Evolutionary conservation across 441 rosid genomes (phyloP), one percentile per base, ranked within the genome.

Genomic region (Adansonia madagascariensis): DNA sequence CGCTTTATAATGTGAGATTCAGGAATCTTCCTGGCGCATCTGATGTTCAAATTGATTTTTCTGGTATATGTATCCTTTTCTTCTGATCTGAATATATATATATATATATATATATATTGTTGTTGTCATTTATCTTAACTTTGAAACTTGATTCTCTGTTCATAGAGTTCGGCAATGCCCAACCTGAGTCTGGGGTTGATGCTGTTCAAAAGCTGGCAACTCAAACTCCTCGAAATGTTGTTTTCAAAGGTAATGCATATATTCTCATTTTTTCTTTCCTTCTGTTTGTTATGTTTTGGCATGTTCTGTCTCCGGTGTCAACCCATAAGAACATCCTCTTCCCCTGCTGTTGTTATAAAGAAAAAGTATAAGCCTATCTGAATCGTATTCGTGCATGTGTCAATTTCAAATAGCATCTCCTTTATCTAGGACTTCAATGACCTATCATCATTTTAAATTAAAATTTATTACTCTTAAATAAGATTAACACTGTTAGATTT

Each of bases 141-240:
- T 65, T 4, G 49, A 75, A 57, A 70, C 71, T 66, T 77, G 1
- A 64, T 39, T 64, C 49, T 85, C 81, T 82, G 60, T 53, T 84
- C 61, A 80, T 84, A 95, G 99, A 94, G 74, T 83, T 88, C 76
- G 79, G 90, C 86, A 87, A 84, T 74, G 81, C 78, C 47, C 89
- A 84, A 17, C 87, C 88, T 35, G 85, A 81, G 68, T 4, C 69
- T 64, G 88, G 83, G 52, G 80, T 86, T 43, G 81, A 77, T 81
- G 83, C 73, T 62, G 87, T 80, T 80, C 89, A 85, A 77, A 89
- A 86, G 56, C 90, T 70, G n/a, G 78, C 88, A 39, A 65, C 81
- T 71, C 89, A 88, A 50, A 78, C 92, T 73, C 80, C 97, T 39
- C 89, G 78, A 72, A 93, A 89, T 81, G 82, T 94, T 71, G 68